Evolutionary conservation across 805 yeast species (phyloP).

Genomic region (Schwanniomyces pseudopolymorphus): DNA sequence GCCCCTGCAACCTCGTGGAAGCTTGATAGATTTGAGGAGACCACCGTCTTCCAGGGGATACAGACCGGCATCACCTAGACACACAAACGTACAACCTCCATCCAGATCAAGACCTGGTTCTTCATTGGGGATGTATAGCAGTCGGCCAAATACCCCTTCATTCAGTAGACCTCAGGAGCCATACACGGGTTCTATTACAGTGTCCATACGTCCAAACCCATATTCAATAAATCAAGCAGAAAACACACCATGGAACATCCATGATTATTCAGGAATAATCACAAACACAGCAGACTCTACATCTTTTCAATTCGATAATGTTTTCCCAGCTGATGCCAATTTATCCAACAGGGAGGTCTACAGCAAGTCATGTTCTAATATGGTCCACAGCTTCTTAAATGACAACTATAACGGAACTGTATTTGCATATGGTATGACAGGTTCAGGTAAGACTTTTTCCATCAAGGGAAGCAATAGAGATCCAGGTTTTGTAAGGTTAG

Average conservation of each 20-base stretch:
- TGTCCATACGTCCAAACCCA: slow-evolving; percentile 79
- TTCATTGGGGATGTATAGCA: slow-evolving; percentile 26
- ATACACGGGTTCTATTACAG: slow-evolving; percentile 72
- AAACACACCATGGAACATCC: slow-evolving; percentile 46
- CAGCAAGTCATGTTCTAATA: slow-evolving; percentile 48
- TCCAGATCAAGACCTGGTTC: slow-evolving; percentile 32
- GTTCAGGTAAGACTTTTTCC: slow-evolving; percentile 86
- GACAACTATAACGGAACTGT: slow-evolving; percentile 86
- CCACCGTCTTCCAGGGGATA: slow-evolving; percentile 28
- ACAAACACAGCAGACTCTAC: slow-evolving; percentile 57
- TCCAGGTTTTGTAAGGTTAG: slow-evolving; percentile 71
- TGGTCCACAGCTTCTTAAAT: slow-evolving; percentile 51
- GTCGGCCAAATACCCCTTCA: slow-evolving; percentile 41
- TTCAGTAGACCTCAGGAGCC: slow-evolving; percentile 29
- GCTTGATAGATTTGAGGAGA: slow-evolving; percentile 23
- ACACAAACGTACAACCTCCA: background rate
- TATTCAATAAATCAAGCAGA: slow-evolving; percentile 32
- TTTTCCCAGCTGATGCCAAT: slow-evolving; percentile 53
- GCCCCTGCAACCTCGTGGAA: slow-evolving; percentile 14
- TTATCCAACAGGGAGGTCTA: slow-evolving; percentile 62
- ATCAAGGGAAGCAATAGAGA: slow-evolving; percentile 70
- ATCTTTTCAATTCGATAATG: slow-evolving; percentile 71
- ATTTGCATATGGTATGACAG: slow-evolving; percentile 94
- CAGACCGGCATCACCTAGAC: slow-evolving; percentile 32
- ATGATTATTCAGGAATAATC: slow-evolving; percentile 38